Evolutionary conservation across 2,329 filamentous ascomycete species (phyloP).

Genomic region (Aspergillus calidoustus): DNA sequence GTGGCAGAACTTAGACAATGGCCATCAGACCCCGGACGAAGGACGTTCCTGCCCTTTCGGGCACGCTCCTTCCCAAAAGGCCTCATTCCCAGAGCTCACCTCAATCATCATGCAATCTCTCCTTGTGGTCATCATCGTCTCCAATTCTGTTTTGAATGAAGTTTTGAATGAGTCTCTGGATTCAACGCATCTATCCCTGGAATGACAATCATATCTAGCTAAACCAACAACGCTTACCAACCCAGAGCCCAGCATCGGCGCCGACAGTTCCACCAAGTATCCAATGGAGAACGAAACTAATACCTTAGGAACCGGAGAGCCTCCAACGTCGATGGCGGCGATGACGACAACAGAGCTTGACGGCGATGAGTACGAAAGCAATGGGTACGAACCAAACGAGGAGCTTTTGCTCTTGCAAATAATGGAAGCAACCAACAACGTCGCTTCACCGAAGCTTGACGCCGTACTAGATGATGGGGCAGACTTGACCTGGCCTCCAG

Average conservation of each 20-base stretch:
- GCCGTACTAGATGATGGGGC: conserved; percentile 24
- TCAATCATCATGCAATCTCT: not conserved
- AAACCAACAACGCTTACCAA: not conserved
- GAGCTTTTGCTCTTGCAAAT: conserved; percentile 27
- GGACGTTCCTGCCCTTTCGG: not conserved
- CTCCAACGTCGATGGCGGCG: not conserved
- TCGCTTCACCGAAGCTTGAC: conserved; percentile 22
- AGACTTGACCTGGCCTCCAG: conserved; percentile 11
- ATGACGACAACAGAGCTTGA: not conserved
- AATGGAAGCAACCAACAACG: conserved; percentile 21
- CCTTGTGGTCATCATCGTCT: not conserved
- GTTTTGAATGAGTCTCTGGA: not conserved
- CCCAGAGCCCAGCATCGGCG: not conserved
- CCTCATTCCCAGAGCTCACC: not conserved
- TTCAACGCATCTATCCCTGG: not conserved
- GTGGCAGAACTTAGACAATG: not conserved
- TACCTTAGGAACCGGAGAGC: not conserved
- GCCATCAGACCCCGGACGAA: not conserved
- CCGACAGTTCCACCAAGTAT: not conserved
- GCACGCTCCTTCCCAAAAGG: not conserved
- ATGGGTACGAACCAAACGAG: conserved; percentile 23
- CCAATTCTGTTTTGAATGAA: not conserved
- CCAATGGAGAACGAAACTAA: conserved; percentile 2
- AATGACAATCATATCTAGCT: not conserved
- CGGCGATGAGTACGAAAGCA: conserved; percentile 1